Evolutionary conservation across 2,329 filamentous ascomycete species (phyloP).

Genomic region (Drechslerella dactyloides): DNA sequence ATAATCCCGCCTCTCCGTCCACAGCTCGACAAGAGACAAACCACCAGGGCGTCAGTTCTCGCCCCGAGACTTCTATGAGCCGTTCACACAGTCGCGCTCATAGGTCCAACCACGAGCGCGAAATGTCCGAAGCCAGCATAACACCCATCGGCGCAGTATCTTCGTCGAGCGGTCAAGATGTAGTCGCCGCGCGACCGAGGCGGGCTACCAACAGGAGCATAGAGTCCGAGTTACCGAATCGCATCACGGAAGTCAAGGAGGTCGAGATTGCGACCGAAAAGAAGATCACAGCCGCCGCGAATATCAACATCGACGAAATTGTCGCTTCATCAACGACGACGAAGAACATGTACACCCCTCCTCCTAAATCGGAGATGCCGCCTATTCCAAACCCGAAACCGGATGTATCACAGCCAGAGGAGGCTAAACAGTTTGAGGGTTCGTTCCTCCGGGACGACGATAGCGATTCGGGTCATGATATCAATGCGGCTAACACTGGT

Average conservation of each 20-base stretch:
- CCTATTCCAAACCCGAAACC: conserved; percentile 19
- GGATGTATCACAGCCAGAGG: conserved; percentile 20
- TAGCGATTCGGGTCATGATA: conserved; percentile 35
- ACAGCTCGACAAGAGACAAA: conserved; percentile 58
- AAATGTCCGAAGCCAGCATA: conserved; percentile 32
- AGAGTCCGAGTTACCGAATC: conserved; percentile 48
- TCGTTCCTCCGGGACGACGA: conserved; percentile 40
- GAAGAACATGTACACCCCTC: conserved; percentile 43
- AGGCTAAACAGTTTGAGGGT: conserved; percentile 32
- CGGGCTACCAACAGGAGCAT: conserved; percentile 46
- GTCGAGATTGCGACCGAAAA: conserved; percentile 33
- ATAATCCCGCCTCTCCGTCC: conserved; percentile 88
- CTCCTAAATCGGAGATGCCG: conserved; percentile 26
- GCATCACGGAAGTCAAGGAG: conserved; percentile 29
- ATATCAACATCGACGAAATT: conserved; percentile 41
- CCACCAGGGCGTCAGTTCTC: conserved; percentile 25
- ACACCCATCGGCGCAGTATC: conserved; percentile 27
- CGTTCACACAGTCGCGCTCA: conserved; percentile 35
- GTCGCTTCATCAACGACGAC: conserved; percentile 30
- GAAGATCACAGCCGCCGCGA: conserved; percentile 46
- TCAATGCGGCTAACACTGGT: background rate
- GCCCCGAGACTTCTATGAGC: conserved; percentile 34
- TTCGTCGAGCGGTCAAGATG: conserved; percentile 31
- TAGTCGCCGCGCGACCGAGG: conserved; percentile 25
- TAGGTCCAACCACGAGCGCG: conserved; percentile 32